Base-by-base conservation (phyloP, 78 protist genomes). In the Dictyostelium citrinum region DNA sequence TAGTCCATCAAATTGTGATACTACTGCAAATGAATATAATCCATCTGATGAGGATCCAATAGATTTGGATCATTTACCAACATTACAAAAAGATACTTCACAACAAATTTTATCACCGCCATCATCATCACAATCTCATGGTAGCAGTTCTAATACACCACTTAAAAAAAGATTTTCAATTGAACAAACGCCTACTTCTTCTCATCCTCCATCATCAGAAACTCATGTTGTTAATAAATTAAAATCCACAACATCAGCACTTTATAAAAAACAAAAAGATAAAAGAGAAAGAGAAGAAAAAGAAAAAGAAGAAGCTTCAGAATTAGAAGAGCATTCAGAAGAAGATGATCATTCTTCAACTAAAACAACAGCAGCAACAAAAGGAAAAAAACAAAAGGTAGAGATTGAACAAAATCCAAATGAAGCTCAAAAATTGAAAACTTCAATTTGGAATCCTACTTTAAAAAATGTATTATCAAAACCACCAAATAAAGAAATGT, bases 391-490 rank as follows among this genome's bases (percentile, higher is more conserved):
- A 20, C 27, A 37, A 39, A 39, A 74, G 81, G 46, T 39, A 33
- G 77, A 70, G n/a, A 39, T 31, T 16, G 45, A 70, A 70, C 39
- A 27, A 16, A 70, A 70, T 70, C 77, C 77, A 33, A 70, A 70
- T 70, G 77, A 74, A 16, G 55, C 55, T 11, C 83, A 78, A 46
- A 78, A 78, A 29, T 39, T 78, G 33, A 78, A 78, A 49, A 78
- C 83, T 7, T 78, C 83, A 14, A 46, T 46, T 35, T 46, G 61
- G 83, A 78, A 78, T 29, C 83, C 83, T 29, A 27, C 83, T 49
- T 46, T 78, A 20, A 78, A 78, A 46, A 27, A 20, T 27, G n/a
- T 46, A 27, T 29, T 78, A 46, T 78, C 83, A 24, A 78, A 78
- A 78, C 37, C 83, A 46, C 83, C 83, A 46, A 78, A 29, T 16